Conservation (phyloP, 768 basidiomycete genomes). For the Royoungia palumana region DNA sequence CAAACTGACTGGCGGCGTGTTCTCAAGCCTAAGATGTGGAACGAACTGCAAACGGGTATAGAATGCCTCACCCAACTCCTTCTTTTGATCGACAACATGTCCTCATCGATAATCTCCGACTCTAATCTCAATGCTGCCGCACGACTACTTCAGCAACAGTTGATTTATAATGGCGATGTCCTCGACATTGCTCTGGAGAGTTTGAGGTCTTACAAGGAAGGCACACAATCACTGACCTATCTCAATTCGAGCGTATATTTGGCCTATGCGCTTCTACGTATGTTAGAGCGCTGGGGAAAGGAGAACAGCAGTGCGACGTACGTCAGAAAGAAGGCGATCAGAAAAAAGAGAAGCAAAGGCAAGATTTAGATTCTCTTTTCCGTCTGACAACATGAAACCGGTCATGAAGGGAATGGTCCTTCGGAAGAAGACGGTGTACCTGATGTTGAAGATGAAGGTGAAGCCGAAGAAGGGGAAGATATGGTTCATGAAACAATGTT, state of each 20-base stretch:
- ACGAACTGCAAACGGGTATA: conserved; percentile 89
- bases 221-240: conserved; percentile 74
- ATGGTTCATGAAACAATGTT: conserved; percentile 82
- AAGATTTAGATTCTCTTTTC: conserved; percentile 36
- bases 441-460: conserved; percentile 64
- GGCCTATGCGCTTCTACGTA: conserved; percentile 77
- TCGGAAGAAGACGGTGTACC: conserved; percentile 62
- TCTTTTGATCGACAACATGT: conserved; percentile 84
- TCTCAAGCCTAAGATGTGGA: conserved; percentile 86
- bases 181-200: conserved; percentile 84
- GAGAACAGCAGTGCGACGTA: conserved; percentile 63
- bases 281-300: conserved; percentile 89
- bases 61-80: conserved; percentile 93
- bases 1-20: conserved; percentile 10
- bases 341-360: conserved; percentile 48
- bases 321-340: conserved; percentile 60
- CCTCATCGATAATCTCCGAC: conserved; percentile 42
- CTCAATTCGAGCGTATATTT: conserved; percentile 84
- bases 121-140: conserved; percentile 65
- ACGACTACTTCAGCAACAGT: conserved; percentile 77
- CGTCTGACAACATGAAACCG: conserved; percentile 11
- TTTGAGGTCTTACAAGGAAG: conserved; percentile 73
- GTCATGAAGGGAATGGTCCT: conserved; percentile 32
- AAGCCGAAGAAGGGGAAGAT: conserved; percentile 57
- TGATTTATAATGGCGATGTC: conserved; percentile 94